Base-by-base conservation (phyloP, 208 protist genomes). In the Trypanosomatidae sp. region DNA sequence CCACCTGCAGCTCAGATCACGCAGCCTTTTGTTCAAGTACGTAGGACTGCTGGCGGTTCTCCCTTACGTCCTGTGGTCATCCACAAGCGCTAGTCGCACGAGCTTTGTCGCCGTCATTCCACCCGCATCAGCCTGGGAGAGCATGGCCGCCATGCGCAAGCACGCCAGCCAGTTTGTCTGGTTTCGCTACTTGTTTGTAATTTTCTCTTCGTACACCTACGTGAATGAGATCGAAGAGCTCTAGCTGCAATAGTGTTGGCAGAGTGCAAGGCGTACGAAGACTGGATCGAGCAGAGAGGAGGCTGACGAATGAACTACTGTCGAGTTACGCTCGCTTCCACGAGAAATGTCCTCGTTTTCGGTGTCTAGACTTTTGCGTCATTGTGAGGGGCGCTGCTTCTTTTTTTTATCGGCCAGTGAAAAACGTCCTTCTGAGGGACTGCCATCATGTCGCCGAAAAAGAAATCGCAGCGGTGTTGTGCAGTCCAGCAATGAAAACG, bases 101-200 rank as follows among this genome's bases (percentile, higher is more conserved):
- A 59, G 79, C 47, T 89, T 93, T 76, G 77, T 75, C 49, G 77
- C 91, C 36, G 22, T 92, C 22, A 87, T 91, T 46, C 82, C 90
- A 30, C 89, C 89, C 25, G 28, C 68, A 17, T 79, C 75, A 8
- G 69, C 83, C n/a, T 78, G 85, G 52, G 81, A 66, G 33, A 92
- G 84, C 64, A 92, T 82, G 66, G 62, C 58, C 25, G 91, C 90
- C 3, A 99, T 99, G 97, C 67, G 79, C 68, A 76, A 80, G 49
- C 98, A 99, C 76, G 66, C 77, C 12, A 92, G 83, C 22, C 98
- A 99, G 83, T 83, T 99, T 10, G 96, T 99, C 52, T 99, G 98
- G 98, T 99, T 99, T 75, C 86, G 98, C 59, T 96, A 97, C 69
- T 76, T 99, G 46, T 99, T 98, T 87, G 84, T 99, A 13, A 33